A percentile compares a stretch with the other conserved stretches of the same genome.
Evolutionary conservation across 2,329 filamentous ascomycete genomes (phyloP).

Genomic region (Exophiala viscosa): DNA sequence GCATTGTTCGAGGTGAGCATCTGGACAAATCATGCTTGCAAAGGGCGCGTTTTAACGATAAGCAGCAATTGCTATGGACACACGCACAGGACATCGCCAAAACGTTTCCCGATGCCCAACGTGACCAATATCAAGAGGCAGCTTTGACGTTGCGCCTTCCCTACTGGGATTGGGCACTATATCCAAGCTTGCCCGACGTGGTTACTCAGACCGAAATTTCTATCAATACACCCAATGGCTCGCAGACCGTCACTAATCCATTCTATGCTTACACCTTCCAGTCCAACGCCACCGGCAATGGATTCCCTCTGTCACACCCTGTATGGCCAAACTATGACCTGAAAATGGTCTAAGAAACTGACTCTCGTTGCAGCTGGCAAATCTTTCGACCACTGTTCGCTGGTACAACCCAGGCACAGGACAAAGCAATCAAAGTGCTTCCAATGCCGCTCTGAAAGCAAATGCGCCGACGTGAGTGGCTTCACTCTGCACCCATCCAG

Average conservation of each 20-base stretch:
- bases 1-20: slow-evolving; percentile 54
- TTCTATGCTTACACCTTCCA: slow-evolving; percentile 42
- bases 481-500: not conserved
- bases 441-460: slow-evolving; percentile 22
- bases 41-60: not conserved
- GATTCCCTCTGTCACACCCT: slow-evolving; percentile 25
- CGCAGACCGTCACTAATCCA: slow-evolving; percentile 41
- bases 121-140: slow-evolving; percentile 46
- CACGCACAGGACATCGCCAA: slow-evolving; percentile 38
- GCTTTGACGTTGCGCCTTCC: slow-evolving; percentile 44
- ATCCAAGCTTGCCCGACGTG: slow-evolving; percentile 35
- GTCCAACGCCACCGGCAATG: slow-evolving; percentile 19
- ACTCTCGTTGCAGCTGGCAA: slow-evolving; percentile 15
- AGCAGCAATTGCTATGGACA: slow-evolving; percentile 38
- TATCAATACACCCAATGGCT: slow-evolving; percentile 42
- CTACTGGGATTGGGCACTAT: slow-evolving; percentile 50
- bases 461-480: slow-evolving; percentile 19
- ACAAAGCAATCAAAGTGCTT: slow-evolving; percentile 22
- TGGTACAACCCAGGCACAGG: slow-evolving; percentile 17
- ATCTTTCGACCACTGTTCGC: slow-evolving; percentile 23
- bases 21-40: not conserved
- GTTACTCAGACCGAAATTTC: slow-evolving; percentile 39
- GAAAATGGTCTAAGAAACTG: not conserved
- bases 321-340: slow-evolving; percentile 2
- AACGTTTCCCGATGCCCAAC: slow-evolving; percentile 44